phyloP scores from a whole-genome alignment of 1,139 yeast species.

The Blastobotrys arbuscula region DNA sequence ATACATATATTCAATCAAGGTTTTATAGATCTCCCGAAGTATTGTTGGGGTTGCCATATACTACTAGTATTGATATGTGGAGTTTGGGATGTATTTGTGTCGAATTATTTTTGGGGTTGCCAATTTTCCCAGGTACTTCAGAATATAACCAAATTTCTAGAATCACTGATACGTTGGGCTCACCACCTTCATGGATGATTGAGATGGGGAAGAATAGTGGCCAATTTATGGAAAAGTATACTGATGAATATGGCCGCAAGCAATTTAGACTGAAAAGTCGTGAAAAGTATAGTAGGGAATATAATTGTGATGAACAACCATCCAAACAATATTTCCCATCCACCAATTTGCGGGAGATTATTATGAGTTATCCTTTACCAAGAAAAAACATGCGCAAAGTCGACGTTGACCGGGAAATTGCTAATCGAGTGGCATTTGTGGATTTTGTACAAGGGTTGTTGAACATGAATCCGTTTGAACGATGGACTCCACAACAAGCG shows the following conservation, averaged over 20 bases:
- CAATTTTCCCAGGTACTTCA: constrained; percentile 91
- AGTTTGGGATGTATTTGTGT: constrained; percentile 95
- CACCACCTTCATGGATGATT: constrained; percentile 94
- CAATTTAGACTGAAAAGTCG: constrained; percentile 48
- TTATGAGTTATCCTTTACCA: constrained; percentile 70
- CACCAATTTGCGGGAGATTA: constrained; percentile 63
- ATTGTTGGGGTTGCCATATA: constrained; percentile 75
- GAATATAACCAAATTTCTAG: constrained; percentile 87
- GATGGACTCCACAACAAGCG: constrained; percentile 98
- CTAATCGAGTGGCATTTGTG: constrained; percentile 62
- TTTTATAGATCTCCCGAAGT: constrained; percentile 97
- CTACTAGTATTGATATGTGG: constrained; percentile 97
- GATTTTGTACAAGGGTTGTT: constrained; percentile 77
- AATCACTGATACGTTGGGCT: constrained; percentile 75
- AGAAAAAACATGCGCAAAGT: constrained; percentile 63
- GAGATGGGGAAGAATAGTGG: constrained; percentile 86
- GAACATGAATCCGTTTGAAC: constrained; percentile 82
- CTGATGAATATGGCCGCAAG: constrained; percentile 35
- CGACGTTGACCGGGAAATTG: constrained; percentile 52
- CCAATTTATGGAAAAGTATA: constrained; percentile 54
- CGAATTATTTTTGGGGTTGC: constrained; percentile 86
- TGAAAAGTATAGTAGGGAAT: constrained; percentile 56
- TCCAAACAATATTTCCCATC: constrained; percentile 82
- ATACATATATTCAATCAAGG: constrained; percentile 91
- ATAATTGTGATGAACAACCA: constrained; percentile 60